These are phyloP conservation scores for Rhizomucor miehei DNA, from an alignment of 371 early-diverging fungal species.

Conservation along the genomic window DNA sequence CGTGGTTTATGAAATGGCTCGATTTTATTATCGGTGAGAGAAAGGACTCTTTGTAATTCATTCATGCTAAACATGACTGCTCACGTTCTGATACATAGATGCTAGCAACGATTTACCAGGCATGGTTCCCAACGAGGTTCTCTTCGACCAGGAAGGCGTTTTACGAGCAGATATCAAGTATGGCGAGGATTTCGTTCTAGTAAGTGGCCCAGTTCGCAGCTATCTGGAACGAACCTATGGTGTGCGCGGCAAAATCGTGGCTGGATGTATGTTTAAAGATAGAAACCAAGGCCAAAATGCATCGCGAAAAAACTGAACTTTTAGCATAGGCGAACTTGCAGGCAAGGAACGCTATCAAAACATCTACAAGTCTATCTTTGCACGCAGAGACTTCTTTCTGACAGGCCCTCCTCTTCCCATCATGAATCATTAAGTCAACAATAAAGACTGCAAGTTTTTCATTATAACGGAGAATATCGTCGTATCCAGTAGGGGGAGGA, in stretches of 20 bases:
- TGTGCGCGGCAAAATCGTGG: constrained; percentile 4
- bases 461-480: too few species aligned
- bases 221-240: constrained; percentile 12
- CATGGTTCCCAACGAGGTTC: neutral
- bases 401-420: too few species aligned
- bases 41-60: too few species aligned
- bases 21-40: constrained; percentile 8
- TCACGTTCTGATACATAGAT: neutral
- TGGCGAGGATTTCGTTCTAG: constrained; percentile 9
- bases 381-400: too few species aligned
- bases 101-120: constrained; percentile 3
- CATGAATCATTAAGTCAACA: too few species aligned
- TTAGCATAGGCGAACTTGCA: neutral
- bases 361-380: too few species aligned
- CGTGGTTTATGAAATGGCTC: constrained; percentile 6
- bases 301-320: too few species aligned
- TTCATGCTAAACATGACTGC: too few species aligned
- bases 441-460: too few species aligned
- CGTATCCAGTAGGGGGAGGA: too few species aligned
- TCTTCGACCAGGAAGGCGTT: neutral
- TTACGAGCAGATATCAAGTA: constrained; percentile 6
- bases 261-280: constrained; percentile 11
- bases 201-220: constrained; percentile 4
- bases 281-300: neutral
- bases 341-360: too few species aligned